Percentiles rank a stretch among this genome's conserved stretches.
Conservation (phyloP, 2,329 filamentous ascomycete genomes). For the Ophiostoma himal-ulmi region DNA sequence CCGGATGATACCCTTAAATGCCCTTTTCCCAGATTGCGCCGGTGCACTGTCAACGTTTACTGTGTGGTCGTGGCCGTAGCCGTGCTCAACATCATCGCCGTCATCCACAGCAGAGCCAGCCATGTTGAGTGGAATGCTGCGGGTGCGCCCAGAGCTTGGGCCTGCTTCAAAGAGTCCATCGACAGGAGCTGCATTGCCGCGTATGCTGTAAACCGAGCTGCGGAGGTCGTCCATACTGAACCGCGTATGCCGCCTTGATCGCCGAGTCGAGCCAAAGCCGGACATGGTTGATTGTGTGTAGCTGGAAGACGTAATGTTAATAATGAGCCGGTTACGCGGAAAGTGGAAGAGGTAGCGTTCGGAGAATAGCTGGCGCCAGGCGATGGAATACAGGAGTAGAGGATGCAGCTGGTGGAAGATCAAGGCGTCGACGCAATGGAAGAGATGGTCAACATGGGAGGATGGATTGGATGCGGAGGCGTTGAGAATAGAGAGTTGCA, state of each 20-base stretch:
- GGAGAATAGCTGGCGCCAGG: neutral
- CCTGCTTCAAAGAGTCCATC: conserved; percentile 5
- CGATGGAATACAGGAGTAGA: neutral
- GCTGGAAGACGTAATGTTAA: neutral
- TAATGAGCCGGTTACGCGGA: neutral
- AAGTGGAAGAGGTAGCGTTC: neutral
- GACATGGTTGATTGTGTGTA: neutral
- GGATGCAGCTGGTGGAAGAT: neutral
- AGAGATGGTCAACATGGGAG: neutral
- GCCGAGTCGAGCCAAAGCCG: conserved; percentile 14
- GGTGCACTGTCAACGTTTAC: neutral
- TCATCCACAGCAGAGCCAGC: conserved; percentile 27
- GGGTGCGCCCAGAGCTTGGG: neutral
- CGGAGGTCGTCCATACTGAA: conserved; percentile 19
- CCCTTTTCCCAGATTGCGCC: conserved; percentile 27
- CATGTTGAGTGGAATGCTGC: conserved; percentile 19
- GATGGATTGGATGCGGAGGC: neutral
- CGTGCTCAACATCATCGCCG: conserved; percentile 32
- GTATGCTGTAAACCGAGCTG: conserved; percentile 5
- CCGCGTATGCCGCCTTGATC: conserved; percentile 12
- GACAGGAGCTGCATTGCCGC: neutral
- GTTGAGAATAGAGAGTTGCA: neutral
- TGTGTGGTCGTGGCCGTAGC: neutral
- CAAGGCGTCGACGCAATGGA: neutral
- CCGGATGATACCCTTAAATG: conserved; percentile 48